Percentiles rank a stretch among this genome's conserved stretches.
Evolutionary conservation across 352 stramenopile genomes (phyloP).

Genomic region (Globisporangium rhizosaccharum): DNA sequence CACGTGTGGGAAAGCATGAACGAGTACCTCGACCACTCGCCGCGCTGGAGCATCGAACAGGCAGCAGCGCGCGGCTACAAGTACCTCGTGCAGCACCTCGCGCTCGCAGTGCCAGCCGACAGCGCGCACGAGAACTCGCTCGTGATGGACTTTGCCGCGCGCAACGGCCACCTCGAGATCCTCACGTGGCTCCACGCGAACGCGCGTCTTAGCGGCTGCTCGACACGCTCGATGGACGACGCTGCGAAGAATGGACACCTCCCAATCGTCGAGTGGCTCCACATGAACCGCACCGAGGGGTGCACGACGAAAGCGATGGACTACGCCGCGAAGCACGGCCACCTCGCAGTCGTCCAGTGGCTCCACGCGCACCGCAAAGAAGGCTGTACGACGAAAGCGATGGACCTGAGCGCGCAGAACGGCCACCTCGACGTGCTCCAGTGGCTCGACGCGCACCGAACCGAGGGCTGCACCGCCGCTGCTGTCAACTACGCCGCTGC

Average conservation of each 20-base stretch:
- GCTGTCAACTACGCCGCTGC: constrained; percentile 61
- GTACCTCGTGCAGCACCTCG: constrained; percentile 65
- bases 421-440: constrained; percentile 50
- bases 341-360: constrained; percentile 55
- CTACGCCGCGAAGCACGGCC: constrained; percentile 47
- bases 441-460: constrained; percentile 63
- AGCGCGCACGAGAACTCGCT: constrained; percentile 32
- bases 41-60: constrained; percentile 52
- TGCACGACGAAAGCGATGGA: constrained; percentile 66
- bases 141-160: constrained; percentile 69
- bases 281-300: constrained; percentile 46
- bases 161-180: constrained; percentile 67
- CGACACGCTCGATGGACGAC: constrained; percentile 50
- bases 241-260: constrained; percentile 52
- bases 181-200: constrained; percentile 49
- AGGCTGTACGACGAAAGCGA: constrained; percentile 49
- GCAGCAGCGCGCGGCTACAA: constrained; percentile 53
- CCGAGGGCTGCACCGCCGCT: constrained; percentile 59
- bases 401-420: constrained; percentile 62
- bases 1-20: constrained; percentile 49
- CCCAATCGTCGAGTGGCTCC: constrained; percentile 51
- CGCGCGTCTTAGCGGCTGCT: constrained; percentile 40
- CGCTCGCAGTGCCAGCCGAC: constrained; percentile 22
- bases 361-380: constrained; percentile 36
- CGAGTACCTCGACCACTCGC: constrained; percentile 50